Conservation (phyloP, 2,329 filamentous ascomycete genomes). For the Arthrinium puccinioides region DNA sequence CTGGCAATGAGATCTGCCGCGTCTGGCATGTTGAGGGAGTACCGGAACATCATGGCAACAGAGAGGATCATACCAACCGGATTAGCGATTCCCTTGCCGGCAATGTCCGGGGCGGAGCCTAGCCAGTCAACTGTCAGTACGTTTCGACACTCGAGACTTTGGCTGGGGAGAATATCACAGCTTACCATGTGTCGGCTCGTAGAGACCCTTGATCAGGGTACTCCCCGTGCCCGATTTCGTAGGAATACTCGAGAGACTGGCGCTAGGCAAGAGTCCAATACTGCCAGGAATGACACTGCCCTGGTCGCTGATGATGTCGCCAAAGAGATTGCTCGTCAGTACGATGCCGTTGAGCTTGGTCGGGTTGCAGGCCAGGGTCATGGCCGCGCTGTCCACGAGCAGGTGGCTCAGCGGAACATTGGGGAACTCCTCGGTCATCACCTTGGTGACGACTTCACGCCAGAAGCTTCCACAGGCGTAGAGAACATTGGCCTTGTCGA, state of each 20-base stretch:
- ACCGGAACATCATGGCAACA: conserved; percentile 91
- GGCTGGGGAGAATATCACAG: conserved; percentile 4
- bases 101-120: conserved; percentile 90
- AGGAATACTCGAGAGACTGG: conserved; percentile 77
- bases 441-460: conserved; percentile 9
- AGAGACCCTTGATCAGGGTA: conserved; percentile 82
- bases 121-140: too few relatives aligned
- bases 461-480: conserved; percentile 14
- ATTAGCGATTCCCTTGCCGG: conserved; percentile 84
- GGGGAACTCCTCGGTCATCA: conserved; percentile 13
- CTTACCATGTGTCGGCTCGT: conserved; percentile 91
- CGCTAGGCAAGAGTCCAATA: conserved; percentile 80
- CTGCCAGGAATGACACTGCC: conserved; percentile 51
- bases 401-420: conserved; percentile 10
- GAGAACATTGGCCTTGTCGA: conserved; percentile 18
- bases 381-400: conserved; percentile 14
- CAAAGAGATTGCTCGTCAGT: conserved; percentile 16
- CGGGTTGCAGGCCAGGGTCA: conserved; percentile 12
- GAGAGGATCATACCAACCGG: conserved; percentile 88
- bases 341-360: conserved; percentile 15
- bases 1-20: conserved; percentile 75
- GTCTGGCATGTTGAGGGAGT: conserved; percentile 72
- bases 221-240: conserved; percentile 44
- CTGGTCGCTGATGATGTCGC: conserved; percentile 17
- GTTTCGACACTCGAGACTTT: background rate